Base-by-base conservation (phyloP, 345 rosid genomes). In the Passiflora organensis region DNA sequence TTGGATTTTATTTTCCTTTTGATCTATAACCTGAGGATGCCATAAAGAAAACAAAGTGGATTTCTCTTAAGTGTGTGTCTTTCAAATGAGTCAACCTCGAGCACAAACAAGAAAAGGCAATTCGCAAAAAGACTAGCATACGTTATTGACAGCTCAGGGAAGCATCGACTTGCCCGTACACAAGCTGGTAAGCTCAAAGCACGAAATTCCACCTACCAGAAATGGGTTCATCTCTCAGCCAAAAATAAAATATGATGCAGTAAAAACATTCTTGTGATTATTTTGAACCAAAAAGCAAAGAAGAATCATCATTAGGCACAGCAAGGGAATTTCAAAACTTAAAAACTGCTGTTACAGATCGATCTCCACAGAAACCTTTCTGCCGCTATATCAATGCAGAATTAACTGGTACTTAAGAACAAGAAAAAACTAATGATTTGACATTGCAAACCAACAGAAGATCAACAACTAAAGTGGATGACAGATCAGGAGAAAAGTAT, bases 61-160 rank as follows among this genome's bases (percentile, higher is more conserved):
- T 20, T 19, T 52, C 45, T 19, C 17, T 14, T 5, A 11, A n/a
- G n/a, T n/a, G n/a, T n/a, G n/a, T 13, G 18, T 5, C 5, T 11
- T 20, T 17, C 46, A 17, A 22, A 19, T 12, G 14, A 13, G 13
- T 41, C 5, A 41, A 41, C n/a, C 13, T 13, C 13, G 13, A 41
- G 54, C 43, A n/a, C 15, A 24, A 25, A 17, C 34, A 18, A 43
- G 10, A 25, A 13, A 25, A 10, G 13, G 18, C n/a, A n/a, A 23
- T 14, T 14, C 25, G 13, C 10, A 0, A 14, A 74, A 45, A 20
- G 10, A 39, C 39, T 44, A 24, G 56, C 81, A 32, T 78, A 88
- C 93, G 78, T 80, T 51, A 81, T 70, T 46, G 93, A 85, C 65
- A 88, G 88, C 74, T 88, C 90, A 11, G 90, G 79, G 60, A 88